These are phyloP conservation scores for Cryptosporidium andersoni DNA, from an alignment of 169 alveolate species.

Conservation along the genomic window DNA sequence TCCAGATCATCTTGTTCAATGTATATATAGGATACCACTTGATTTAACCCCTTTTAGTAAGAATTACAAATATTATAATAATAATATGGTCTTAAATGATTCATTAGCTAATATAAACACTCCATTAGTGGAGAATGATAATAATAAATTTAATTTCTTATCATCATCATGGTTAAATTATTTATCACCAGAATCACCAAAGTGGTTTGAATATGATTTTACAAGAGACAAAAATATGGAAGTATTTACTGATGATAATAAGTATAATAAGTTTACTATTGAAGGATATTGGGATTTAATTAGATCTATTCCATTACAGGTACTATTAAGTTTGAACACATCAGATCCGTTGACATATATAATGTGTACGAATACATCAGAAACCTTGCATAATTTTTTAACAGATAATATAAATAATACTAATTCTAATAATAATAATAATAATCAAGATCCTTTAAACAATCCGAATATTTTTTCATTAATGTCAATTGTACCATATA, in stretches of 20 bases:
- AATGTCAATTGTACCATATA: conserved; percentile 29
- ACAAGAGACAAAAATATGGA: background rate
- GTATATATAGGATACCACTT: conserved; percentile 35
- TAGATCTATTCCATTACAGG: conserved; percentile 6
- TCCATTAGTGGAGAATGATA: background rate
- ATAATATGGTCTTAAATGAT: background rate
- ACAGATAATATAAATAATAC: conserved; percentile 11
- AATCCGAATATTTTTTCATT: background rate
- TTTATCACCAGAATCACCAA: conserved; percentile 20
- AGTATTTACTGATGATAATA: background rate
- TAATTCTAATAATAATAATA: background rate
- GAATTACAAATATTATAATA: background rate
- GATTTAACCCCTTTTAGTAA: conserved; percentile 26
- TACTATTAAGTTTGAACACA: background rate
- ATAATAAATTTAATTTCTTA: background rate
- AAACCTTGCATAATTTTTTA: background rate
- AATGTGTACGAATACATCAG: conserved; percentile 15
- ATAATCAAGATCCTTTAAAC: background rate
- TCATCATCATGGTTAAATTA: conserved; percentile 33
- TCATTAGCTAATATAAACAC: no score
- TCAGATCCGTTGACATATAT: conserved; percentile 31
- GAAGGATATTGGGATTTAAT: conserved; percentile 62
- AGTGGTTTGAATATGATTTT: conserved; percentile 23
- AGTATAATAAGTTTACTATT: conserved; percentile 22
- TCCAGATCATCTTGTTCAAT: conserved; percentile 9